A percentile compares a stretch with the other conserved stretches of the same genome.
Conservation (phyloP, 2,329 filamentous ascomycete species). For the Aspergillus fumigatus region DNA sequence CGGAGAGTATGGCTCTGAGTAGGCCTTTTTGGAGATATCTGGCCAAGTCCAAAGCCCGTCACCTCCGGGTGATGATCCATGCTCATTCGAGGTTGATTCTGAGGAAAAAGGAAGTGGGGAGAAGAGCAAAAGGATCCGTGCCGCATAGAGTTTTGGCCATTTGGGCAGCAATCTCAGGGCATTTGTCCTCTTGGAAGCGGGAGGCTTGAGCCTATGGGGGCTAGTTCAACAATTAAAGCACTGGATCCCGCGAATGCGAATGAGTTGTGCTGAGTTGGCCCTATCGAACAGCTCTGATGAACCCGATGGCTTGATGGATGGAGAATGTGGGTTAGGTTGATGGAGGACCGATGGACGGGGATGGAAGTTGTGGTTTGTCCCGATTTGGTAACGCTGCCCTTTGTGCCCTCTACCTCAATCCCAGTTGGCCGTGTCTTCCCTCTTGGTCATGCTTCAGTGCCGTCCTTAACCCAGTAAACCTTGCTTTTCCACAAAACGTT, state of each 20-base stretch:
- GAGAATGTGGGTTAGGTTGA: not conserved
- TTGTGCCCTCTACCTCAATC: not conserved
- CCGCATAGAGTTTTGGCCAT: not conserved
- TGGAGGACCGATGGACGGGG: not conserved
- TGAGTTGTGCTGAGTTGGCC: not conserved
- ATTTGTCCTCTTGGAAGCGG: conserved; percentile 14
- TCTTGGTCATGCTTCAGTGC: not conserved
- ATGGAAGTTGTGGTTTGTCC: not conserved
- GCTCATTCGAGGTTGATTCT: not conserved
- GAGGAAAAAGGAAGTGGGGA: not conserved
- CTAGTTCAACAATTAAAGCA: conserved; percentile 4
- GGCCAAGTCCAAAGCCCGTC: not conserved
- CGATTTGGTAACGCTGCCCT: not conserved
- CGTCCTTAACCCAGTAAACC: not conserved
- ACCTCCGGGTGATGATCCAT: not conserved
- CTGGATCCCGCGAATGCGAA: not conserved
- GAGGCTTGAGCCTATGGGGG: conserved; percentile 9
- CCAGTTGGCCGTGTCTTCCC: not conserved
- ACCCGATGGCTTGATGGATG: not conserved
- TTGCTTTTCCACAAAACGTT: not conserved
- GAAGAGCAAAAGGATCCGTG: not conserved
- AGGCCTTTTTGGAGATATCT: not conserved
- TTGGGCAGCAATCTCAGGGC: conserved; percentile 8
- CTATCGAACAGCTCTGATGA: not conserved
- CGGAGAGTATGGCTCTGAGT: not conserved